Percentiles rank a stretch among this genome's conserved stretches.
These are phyloP conservation scores for Phialemonium atrogriseum DNA, from an alignment of 2,329 filamentous ascomycete species.

Conservation along the genomic window DNA sequence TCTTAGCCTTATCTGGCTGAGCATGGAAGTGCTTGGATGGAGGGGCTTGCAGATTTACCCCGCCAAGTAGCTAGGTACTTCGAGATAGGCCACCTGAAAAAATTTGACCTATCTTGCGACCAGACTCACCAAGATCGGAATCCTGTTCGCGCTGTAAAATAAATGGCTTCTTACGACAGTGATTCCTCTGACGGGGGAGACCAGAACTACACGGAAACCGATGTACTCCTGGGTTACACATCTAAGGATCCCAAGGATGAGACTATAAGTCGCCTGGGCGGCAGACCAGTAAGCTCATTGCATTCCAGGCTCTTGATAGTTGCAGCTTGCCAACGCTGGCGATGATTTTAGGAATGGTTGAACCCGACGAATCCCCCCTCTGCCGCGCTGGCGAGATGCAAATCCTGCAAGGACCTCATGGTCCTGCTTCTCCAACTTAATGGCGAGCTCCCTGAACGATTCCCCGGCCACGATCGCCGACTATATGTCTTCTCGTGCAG, in stretches of 20 bases:
- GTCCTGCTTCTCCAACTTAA: constrained; percentile 84
- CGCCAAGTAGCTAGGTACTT: no score
- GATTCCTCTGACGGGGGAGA: constrained; percentile 69
- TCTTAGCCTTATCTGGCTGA: no score
- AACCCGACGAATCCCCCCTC: constrained; percentile 63
- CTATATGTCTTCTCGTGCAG: constrained; percentile 82
- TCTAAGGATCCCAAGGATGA: constrained; percentile 74
- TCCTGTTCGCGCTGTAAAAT: neutral
- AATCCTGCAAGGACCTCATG: constrained; percentile 77
- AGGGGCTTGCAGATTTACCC: constrained; percentile 14
- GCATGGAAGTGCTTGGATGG: no score
- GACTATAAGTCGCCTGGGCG: constrained; percentile 79
- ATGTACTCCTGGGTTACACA: constrained; percentile 84
- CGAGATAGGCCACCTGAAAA: no score
- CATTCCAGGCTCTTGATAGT: constrained; percentile 1
- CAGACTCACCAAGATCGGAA: neutral
- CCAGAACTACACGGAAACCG: constrained; percentile 68
- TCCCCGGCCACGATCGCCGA: constrained; percentile 78
- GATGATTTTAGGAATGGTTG: constrained; percentile 80
- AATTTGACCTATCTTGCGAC: no score
- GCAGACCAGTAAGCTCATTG: constrained; percentile 60
- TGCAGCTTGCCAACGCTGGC: no score
- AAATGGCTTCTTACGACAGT: constrained; percentile 75
- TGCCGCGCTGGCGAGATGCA: constrained; percentile 73
- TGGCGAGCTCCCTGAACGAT: constrained; percentile 77